Conservation (phyloP, 129 eudicot genomes). For the Flaveria trinervia region DNA sequence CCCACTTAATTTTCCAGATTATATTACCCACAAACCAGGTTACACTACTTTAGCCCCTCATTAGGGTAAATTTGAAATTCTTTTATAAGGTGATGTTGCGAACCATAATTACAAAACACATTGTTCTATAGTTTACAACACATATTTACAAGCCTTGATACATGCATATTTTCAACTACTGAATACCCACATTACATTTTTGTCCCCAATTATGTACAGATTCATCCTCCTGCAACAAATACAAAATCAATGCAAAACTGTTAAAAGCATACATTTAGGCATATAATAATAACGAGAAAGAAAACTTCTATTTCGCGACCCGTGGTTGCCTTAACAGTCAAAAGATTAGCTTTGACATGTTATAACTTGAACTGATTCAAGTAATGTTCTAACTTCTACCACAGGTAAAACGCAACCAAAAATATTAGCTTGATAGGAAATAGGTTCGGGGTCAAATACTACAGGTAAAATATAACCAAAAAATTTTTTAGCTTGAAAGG, state of each 20-base stretch:
- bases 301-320: not conserved
- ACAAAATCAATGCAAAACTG: not conserved
- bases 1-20: no score
- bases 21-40: no score
- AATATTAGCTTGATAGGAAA: no score
- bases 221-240: conserved; percentile 23
- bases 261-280: not conserved
- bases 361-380: not conserved
- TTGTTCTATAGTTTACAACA: conserved; percentile 27
- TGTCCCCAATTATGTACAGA: conserved; percentile 34
- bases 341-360: not conserved
- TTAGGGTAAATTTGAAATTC: not conserved
- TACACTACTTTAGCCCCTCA: no score
- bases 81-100: not conserved
- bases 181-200: not conserved
- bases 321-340: not conserved
- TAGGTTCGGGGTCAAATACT: not conserved
- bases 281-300: not conserved
- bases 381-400: no score
- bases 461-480: no score
- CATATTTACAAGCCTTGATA: conserved; percentile 28
- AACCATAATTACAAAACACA: not conserved
- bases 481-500: not conserved
- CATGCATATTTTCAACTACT: conserved; percentile 29
- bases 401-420: no score